Percentiles rank a stretch among this genome's conserved stretches.
Evolutionary conservation across 371 early-diverging fungal species (phyloP).

Genomic region (Batrachochytrium dendrobatidis): DNA sequence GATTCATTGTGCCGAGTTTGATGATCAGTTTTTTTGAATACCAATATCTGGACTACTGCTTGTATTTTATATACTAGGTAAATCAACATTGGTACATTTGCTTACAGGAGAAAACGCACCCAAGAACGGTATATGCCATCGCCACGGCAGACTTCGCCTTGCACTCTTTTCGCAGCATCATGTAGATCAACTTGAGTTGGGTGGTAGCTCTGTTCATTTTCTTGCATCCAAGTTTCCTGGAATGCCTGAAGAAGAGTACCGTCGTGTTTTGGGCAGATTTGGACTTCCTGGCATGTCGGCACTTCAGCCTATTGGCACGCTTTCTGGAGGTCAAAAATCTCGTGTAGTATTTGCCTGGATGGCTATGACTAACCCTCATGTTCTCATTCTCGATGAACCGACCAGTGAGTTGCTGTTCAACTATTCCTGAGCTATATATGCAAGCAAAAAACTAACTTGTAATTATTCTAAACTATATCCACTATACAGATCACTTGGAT

Average conservation of each 20-base stretch:
- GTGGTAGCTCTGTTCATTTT: conserved; percentile 76
- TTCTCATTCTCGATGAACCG: conserved; percentile 91
- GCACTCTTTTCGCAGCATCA: conserved; percentile 98
- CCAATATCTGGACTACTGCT: conserved; percentile 16
- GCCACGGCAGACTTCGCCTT: conserved; percentile 89
- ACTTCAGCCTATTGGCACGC: conserved; percentile 84
- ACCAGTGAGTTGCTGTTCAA: conserved; percentile 28
- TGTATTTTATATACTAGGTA: conserved; percentile 32
- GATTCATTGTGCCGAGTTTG: background rate
- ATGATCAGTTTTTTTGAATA: background rate
- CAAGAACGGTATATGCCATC: conserved; percentile 66
- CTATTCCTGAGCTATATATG: too few relatives aligned
- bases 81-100: conserved; percentile 84
- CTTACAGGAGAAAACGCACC: conserved; percentile 79
- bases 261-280: conserved; percentile 86
- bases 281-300: conserved; percentile 95
- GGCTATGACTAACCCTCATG: conserved; percentile 85
- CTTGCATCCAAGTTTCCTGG: conserved; percentile 84
- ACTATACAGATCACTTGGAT: conserved; percentile 37
- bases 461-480: too few relatives aligned
- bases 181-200: conserved; percentile 85
- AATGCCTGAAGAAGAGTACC: conserved; percentile 88
- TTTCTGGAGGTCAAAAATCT: conserved; percentile 98
- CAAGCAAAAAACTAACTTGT: too few relatives aligned
- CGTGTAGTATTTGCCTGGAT: conserved; percentile 95